Percentiles rank a stretch among this genome's conserved stretches.
phyloP scores from a whole-genome alignment of 768 basidiomycete species.

The Agrocybe pediades region DNA sequence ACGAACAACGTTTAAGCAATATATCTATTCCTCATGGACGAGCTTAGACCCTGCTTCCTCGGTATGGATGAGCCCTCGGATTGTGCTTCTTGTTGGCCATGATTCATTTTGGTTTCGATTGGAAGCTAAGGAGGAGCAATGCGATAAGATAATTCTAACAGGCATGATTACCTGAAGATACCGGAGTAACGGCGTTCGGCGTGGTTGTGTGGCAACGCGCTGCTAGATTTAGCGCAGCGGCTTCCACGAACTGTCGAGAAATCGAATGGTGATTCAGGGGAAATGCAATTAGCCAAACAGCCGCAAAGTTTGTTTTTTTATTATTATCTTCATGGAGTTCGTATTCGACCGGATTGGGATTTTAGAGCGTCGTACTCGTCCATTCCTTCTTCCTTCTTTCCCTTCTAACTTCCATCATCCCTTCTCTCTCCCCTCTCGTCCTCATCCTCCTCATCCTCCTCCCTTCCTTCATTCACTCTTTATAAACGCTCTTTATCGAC shows the following conservation, averaged over 20 bases:
- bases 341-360: conserved; percentile 5
- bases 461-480: background rate
- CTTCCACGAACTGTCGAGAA: conserved; percentile 24
- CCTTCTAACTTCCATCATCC: conserved; percentile 19
- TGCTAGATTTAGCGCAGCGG: conserved; percentile 19
- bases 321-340: too few species aligned
- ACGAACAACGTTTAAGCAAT: conserved; percentile 6
- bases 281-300: conserved; percentile 17
- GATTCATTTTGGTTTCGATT: background rate
- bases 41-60: conserved; percentile 3
- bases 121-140: conserved; percentile 2
- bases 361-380: conserved; percentile 19
- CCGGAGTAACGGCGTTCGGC: conserved; percentile 17
- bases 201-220: conserved; percentile 17
- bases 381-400: conserved; percentile 13
- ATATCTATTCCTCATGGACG: conserved; percentile 2
- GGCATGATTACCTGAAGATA: conserved; percentile 7
- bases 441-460: conserved; percentile 10
- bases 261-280: conserved; percentile 15
- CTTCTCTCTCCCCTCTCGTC: conserved; percentile 7
- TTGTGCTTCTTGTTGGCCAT: conserved; percentile 7
- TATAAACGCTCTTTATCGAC: background rate
- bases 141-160: conserved; percentile 18
- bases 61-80: conserved; percentile 2
- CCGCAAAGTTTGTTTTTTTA: conserved; percentile 21